Evolutionary conservation across 495 filamentous ascomycete genomes (phyloP), one percentile per base, ranked within the genome.

Genomic region (Neurospora sp.): DNA sequence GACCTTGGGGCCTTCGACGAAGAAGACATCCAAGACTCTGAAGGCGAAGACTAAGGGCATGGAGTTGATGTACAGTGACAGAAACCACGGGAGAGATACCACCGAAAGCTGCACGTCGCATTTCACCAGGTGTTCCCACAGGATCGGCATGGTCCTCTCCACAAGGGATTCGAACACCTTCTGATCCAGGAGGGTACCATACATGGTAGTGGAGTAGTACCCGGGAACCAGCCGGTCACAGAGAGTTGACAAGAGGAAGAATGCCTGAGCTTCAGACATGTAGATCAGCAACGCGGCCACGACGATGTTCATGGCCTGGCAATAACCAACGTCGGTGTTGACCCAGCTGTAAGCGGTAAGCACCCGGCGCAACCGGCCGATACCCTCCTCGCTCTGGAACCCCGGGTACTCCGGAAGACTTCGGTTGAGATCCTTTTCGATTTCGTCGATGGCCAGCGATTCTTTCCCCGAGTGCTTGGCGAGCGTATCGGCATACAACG

Each of bases 261-360:
- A 99, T 4, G 96, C 96, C 83, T 99, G 96, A 0, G 91, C 80
- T 80, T 99, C 96, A 6, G 96, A 98, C 92, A 97, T 96, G 83
- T 98, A 99, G 85, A 99, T 99, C 44, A 99, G 86, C 70, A 99
- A 81, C 9, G 96, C 96, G 20, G 96, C 96, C 8, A 97, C 94
- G 20, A 99, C 96, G 74, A 99, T 99, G 79, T 99, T 99, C 96
- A 99, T 99, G 31, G 96, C 96, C 81, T 99, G 96, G 80, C 96
- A 99, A 80, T 99, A 99, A 37, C 96, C 96, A 45, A 99, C 94
- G 73, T 97, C 93, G 68, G 92, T 88, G 77, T 99, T 94, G 31
- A 88, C 92, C 96, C 96, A 99, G 81, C 93, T 97, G 81, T 99
- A 99, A 14, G 96, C 96, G 5, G 94, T 97, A 38, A 99, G 86